phyloP scores from a whole-genome alignment of 331 rosid species.

The Saraca asoca region DNA sequence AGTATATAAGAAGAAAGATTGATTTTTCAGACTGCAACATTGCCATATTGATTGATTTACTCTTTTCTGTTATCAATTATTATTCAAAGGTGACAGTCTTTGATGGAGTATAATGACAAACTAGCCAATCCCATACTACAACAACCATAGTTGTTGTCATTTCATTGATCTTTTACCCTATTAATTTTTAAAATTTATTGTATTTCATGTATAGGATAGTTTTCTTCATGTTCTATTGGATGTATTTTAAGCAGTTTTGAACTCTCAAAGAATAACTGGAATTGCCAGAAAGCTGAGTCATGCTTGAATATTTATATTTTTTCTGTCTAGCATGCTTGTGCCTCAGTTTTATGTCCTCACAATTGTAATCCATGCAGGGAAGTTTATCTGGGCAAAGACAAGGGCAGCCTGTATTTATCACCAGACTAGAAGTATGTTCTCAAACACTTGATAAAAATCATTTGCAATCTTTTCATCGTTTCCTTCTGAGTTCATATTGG shows the following conservation, averaged over 20 bases:
- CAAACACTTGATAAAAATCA: conserved; percentile 12
- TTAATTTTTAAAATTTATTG: too few species aligned
- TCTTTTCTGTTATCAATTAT: too few species aligned
- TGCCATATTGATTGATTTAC: too few species aligned
- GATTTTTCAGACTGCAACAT: too few species aligned
- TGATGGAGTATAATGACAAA: too few species aligned
- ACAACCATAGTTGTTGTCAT: too few species aligned
- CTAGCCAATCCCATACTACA: too few species aligned
- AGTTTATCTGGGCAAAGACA: conserved; percentile 93
- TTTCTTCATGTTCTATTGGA: conserved; percentile 14
- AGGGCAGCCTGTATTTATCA: conserved; percentile 93
- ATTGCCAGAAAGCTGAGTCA: not conserved
- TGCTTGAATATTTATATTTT: conserved; percentile 23
- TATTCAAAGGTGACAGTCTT: too few species aligned
- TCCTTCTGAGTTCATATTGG: not conserved
- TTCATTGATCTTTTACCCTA: too few species aligned
- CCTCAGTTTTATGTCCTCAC: conserved; percentile 27
- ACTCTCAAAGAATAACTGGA: conserved; percentile 12
- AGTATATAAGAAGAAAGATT: too few species aligned
- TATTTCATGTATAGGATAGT: too few species aligned
- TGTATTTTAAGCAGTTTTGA: conserved; percentile 7
- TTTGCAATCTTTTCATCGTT: not conserved
- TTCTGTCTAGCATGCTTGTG: conserved; percentile 32
- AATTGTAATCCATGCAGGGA: conserved; percentile 68
- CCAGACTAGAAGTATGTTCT: conserved; percentile 83